Evolutionary conservation across 805 yeast genomes (phyloP).

Genomic region (Teunomyces gatunensis): DNA sequence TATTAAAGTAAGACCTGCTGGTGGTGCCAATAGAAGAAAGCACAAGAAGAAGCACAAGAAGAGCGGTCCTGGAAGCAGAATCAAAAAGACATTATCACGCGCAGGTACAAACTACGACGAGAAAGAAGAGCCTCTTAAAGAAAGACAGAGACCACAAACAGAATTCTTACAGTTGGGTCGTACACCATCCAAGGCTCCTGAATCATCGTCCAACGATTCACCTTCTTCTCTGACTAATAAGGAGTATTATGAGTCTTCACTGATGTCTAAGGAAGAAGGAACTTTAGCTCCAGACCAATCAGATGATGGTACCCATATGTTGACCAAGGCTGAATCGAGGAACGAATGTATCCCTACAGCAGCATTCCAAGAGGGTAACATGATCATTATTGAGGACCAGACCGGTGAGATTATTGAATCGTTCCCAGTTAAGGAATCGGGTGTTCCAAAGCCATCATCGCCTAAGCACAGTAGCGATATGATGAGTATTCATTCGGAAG

Average conservation of each 20-base stretch:
- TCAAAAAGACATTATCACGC: conserved; percentile 30
- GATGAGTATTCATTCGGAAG: conserved; percentile 38
- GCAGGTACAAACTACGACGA: conserved; percentile 16
- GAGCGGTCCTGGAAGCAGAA: conserved; percentile 30
- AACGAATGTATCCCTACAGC: conserved; percentile 24
- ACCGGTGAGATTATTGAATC: conserved; percentile 77
- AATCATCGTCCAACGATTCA: conserved; percentile 6
- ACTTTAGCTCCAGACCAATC: neutral
- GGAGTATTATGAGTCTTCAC: conserved; percentile 4
- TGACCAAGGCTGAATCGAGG: conserved; percentile 5
- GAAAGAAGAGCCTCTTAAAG: conserved; percentile 14
- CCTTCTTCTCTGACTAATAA: conserved; percentile 3
- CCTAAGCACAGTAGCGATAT: conserved; percentile 1
- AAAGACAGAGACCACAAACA: conserved; percentile 36
- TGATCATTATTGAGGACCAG: conserved; percentile 74
- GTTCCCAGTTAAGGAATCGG: conserved; percentile 27
- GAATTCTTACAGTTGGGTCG: conserved; percentile 42
- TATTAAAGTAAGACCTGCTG: conserved; percentile 65
- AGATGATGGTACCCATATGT: neutral
- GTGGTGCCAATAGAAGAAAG: conserved; percentile 63
- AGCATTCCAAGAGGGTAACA: conserved; percentile 62
- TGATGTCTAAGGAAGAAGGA: neutral
- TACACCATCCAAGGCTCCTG: conserved; percentile 15
- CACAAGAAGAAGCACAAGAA: conserved; percentile 28
- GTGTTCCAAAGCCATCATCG: neutral